A percentile compares a stretch with the other conserved stretches of the same genome.
Conservation (phyloP, 164 flowering plant genomes). For the Macadamia integrifolia region DNA sequence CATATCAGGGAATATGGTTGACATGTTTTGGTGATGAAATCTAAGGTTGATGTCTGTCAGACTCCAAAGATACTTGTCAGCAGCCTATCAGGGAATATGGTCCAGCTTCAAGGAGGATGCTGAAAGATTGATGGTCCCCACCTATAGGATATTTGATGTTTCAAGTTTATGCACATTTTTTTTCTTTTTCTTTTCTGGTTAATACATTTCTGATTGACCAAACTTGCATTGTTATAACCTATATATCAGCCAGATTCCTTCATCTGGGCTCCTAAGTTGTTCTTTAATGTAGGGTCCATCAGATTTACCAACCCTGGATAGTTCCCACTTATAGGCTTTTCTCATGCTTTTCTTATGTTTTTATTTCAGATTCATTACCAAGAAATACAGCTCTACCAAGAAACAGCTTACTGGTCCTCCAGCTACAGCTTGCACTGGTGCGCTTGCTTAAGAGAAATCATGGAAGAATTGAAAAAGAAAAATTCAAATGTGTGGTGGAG, state of each 20-base stretch:
- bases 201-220: too few species aligned
- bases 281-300: too few species aligned
- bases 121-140: neutral
- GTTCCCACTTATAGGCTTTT: neutral
- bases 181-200: too few species aligned
- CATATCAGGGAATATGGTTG: too few species aligned
- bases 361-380: conserved; percentile 77
- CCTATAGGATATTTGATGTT: too few species aligned
- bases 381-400: conserved; percentile 71
- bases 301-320: too few species aligned
- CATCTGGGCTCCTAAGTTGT: too few species aligned
- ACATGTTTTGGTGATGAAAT: too few species aligned
- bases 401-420: conserved; percentile 51
- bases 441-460: conserved; percentile 38
- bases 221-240: too few species aligned
- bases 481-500: too few species aligned
- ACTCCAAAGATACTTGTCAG: neutral
- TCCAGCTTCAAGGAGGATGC: neutral
- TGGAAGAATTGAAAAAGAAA: neutral
- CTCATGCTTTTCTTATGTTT: neutral
- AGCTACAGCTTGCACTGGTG: conserved; percentile 68
- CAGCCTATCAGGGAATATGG: neutral
- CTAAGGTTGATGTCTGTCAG: neutral
- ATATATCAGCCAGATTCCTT: too few species aligned
- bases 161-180: too few species aligned